phyloP scores from a whole-genome alignment of 169 alveolate genomes.

The Pseudocohnilembus persalinus region DNA sequence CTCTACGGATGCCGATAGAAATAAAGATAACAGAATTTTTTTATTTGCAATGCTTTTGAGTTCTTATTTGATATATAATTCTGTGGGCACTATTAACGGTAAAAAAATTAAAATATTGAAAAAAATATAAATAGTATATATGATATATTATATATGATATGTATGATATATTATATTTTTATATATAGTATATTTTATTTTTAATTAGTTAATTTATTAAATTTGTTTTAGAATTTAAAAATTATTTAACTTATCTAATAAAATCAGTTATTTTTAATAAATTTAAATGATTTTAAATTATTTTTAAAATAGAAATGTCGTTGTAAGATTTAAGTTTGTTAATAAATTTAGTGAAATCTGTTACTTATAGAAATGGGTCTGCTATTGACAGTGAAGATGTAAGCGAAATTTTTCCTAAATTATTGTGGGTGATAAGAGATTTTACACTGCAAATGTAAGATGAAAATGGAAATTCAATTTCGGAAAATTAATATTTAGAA shows the following conservation, averaged over 20 bases:
- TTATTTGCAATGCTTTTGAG: conserved; percentile 68
- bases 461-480: conserved; percentile 54
- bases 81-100: conserved; percentile 81
- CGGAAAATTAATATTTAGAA: conserved; percentile 76
- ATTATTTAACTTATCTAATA: too few relatives aligned
- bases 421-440: conserved; percentile 82
- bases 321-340: conserved; percentile 50
- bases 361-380: neutral
- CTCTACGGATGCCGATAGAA: conserved; percentile 76
- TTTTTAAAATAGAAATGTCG: conserved; percentile 44
- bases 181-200: too few relatives aligned
- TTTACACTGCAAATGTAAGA: conserved; percentile 70
- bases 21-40: conserved; percentile 79
- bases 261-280: too few relatives aligned
- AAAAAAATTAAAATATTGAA: conserved; percentile 60
- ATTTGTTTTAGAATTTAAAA: too few relatives aligned
- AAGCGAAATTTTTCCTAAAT: conserved; percentile 68
- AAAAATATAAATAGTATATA: too few relatives aligned
- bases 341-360: conserved; percentile 67
- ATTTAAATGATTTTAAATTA: too few relatives aligned
- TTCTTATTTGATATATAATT: conserved; percentile 72
- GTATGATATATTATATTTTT: too few relatives aligned
- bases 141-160: too few relatives aligned
- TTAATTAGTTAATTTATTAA: too few relatives aligned
- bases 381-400: conserved; percentile 67